Evolutionary conservation across 306 rosid genomes (phyloP).

Genomic region (Rosa rugosa): DNA sequence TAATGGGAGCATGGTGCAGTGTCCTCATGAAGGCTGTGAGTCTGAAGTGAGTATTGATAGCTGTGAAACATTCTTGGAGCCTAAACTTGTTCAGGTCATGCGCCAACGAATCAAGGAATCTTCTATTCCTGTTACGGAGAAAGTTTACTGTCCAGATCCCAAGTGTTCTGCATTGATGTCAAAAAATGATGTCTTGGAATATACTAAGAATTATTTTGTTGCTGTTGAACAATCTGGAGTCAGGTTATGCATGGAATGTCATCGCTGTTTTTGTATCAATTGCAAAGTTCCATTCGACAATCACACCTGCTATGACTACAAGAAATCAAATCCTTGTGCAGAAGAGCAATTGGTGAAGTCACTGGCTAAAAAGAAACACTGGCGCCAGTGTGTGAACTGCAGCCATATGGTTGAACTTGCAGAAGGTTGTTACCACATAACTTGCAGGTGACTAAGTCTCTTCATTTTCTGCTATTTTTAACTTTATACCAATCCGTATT

Average conservation of each 20-base stretch:
- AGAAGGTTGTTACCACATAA: conserved; percentile 89
- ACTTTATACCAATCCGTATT: not conserved
- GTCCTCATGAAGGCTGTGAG: conserved; percentile 68
- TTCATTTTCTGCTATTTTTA: not conserved
- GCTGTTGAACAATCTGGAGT: conserved; percentile 28
- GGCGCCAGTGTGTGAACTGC: conserved; percentile 75
- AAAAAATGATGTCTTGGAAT: conserved; percentile 47
- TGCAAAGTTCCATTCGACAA: conserved; percentile 81
- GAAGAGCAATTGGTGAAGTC: conserved; percentile 61
- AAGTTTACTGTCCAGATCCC: conserved; percentile 72
- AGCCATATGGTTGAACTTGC: conserved; percentile 75
- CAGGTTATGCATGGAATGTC: conserved; percentile 65
- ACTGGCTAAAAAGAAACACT: conserved; percentile 49
- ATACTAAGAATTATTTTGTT: conserved; percentile 32
- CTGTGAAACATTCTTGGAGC: conserved; percentile 60
- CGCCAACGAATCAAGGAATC: conserved; percentile 56
- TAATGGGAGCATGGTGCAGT: conserved; percentile 52
- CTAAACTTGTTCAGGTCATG: conserved; percentile 48
- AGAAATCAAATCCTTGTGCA: conserved; percentile 37
- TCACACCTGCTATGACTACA: conserved; percentile 42
- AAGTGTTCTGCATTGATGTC: conserved; percentile 70
- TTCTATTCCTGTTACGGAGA: conserved; percentile 58
- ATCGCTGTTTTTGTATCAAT: conserved; percentile 55
- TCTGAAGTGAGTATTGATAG: conserved; percentile 51
- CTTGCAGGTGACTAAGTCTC: conserved; percentile 63